These are phyloP conservation scores for Grammothele lineata DNA, from an alignment of 768 basidiomycete genomes.

Conservation along the genomic window DNA sequence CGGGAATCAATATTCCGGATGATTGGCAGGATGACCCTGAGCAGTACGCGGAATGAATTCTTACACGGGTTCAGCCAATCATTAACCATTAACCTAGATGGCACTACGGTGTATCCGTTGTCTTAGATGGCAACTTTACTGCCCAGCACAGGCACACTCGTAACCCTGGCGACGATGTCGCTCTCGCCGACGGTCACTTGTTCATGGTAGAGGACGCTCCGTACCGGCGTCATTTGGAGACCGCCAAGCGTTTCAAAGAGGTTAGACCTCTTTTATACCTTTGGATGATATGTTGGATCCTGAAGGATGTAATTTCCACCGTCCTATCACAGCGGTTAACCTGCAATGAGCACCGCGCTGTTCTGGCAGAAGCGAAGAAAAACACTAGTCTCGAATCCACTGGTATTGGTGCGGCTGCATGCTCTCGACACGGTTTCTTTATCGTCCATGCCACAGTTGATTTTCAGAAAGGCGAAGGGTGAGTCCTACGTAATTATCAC, in stretches of 20 bases:
- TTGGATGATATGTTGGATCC: no score
- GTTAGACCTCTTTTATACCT: no score
- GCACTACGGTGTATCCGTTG: background rate
- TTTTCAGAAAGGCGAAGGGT: constrained; percentile 30
- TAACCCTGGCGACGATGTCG: constrained; percentile 21
- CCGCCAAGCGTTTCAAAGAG: no score
- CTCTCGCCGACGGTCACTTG: constrained; percentile 23
- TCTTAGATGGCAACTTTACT: background rate
- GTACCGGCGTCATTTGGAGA: constrained; percentile 22
- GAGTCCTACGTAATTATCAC: no score
- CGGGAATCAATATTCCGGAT: constrained; percentile 1
- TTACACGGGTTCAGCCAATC: no score
- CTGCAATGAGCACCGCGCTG: background rate
- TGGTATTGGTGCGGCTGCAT: constrained; percentile 29
- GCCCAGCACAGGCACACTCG: constrained; percentile 16
- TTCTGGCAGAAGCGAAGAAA: background rate
- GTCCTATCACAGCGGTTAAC: background rate
- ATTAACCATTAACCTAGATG: no score
- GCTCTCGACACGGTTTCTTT: constrained; percentile 30
- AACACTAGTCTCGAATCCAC: constrained; percentile 18
- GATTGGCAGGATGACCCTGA: background rate
- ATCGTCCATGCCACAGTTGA: constrained; percentile 27
- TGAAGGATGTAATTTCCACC: no score
- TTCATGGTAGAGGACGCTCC: constrained; percentile 21
- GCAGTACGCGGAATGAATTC: no score